Percentiles rank a stretch among this genome's conserved stretches.
Evolutionary conservation across 2,329 filamentous ascomycete species (phyloP).

Genomic region (Colletotrichum tofieldiae): DNA sequence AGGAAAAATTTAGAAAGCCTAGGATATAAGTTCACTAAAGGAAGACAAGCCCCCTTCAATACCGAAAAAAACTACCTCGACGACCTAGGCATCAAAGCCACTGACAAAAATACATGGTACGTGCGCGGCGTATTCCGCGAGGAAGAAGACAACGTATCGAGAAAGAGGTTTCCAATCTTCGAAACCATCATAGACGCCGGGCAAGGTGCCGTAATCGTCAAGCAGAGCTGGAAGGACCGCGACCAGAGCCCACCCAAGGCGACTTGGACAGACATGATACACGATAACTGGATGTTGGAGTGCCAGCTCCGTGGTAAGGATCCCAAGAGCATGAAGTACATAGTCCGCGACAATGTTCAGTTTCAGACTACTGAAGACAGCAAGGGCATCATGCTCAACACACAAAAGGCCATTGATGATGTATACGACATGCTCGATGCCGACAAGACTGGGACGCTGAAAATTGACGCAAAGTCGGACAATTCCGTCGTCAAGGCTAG

Average conservation of each 20-base stretch:
- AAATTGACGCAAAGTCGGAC: too few relatives aligned
- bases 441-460: too few relatives aligned
- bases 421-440: not conserved
- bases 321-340: not conserved
- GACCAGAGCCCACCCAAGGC: not conserved
- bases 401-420: not conserved
- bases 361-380: not conserved
- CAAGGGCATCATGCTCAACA: not conserved
- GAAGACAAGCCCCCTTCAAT: too few relatives aligned
- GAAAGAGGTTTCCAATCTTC: rapidly evolving
- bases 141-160: not conserved
- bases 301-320: not conserved
- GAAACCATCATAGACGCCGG: not conserved
- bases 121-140: too few relatives aligned
- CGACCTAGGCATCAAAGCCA: not conserved
- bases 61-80: not conserved
- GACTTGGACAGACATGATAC: not conserved
- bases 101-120: not conserved
- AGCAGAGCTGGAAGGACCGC: not conserved
- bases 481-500: too few relatives aligned
- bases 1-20: not conserved
- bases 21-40: not conserved
- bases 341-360: not conserved
- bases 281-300: not conserved
- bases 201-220: not conserved